Conservation (phyloP, 2,329 filamentous ascomycete species). For the Calonectria leucothoes region DNA sequence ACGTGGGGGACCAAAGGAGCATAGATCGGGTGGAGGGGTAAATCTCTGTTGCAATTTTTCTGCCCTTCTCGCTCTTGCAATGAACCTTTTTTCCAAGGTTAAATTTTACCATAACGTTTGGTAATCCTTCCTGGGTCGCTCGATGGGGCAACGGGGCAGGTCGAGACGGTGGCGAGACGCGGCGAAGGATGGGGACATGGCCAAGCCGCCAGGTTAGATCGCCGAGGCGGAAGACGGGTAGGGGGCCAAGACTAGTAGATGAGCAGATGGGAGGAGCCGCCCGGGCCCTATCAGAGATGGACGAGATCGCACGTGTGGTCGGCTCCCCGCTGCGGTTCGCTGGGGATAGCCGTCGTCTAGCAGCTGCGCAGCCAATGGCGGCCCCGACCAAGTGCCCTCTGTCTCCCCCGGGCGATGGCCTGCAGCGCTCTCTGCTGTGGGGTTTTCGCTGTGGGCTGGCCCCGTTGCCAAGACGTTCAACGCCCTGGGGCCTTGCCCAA, state of each 20-base stretch:
- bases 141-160: neutral
- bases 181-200: neutral
- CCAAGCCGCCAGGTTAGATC: conserved; percentile 2
- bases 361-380: neutral
- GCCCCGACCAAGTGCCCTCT: neutral
- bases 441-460: neutral
- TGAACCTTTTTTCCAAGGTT: conserved; percentile 24
- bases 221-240: conserved; percentile 17
- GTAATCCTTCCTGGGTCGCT: neutral
- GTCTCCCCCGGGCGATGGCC: neutral
- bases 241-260: neutral
- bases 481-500: neutral
- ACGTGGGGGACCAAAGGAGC: neutral
- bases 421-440: neutral
- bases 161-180: neutral
- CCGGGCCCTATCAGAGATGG: neutral
- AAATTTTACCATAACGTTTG: conserved; percentile 10
- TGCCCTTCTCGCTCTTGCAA: neutral
- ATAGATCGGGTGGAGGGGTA: neutral
- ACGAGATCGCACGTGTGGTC: conserved; percentile 4
- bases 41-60: neutral
- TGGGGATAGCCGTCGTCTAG: neutral
- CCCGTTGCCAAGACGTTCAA: neutral
- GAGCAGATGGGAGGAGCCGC: neutral
- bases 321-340: conserved; percentile 4